A percentile compares a stretch with the other conserved stretches of the same genome.
Conservation (phyloP, 768 basidiomycete species). For the Tricholoma terreum region DNA sequence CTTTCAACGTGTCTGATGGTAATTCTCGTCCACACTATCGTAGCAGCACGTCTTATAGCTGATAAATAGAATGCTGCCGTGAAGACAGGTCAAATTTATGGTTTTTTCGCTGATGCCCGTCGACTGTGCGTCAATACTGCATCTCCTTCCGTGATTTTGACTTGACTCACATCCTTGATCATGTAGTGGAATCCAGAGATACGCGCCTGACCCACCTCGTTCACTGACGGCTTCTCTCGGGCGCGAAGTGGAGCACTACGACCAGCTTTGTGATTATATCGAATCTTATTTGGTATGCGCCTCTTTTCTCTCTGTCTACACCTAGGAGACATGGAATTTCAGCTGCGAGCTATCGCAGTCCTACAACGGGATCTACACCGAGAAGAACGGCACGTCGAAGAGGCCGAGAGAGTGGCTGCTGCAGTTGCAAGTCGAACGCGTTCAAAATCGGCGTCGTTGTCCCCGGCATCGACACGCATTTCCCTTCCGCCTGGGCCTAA, state of each 20-base stretch:
- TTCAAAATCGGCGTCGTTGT: conserved; percentile 22
- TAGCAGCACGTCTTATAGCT: conserved; percentile 10
- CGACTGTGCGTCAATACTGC: conserved; percentile 49
- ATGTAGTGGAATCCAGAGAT: conserved; percentile 53
- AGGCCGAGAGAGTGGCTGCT: conserved; percentile 30
- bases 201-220: conserved; percentile 61
- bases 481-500: conserved; percentile 8
- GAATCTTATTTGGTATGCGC: conserved; percentile 65
- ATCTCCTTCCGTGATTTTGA: not conserved
- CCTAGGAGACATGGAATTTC: not conserved
- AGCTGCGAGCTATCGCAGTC: conserved; percentile 72
- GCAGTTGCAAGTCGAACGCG: conserved; percentile 24
- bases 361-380: conserved; percentile 66
- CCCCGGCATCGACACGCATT: conserved; percentile 21
- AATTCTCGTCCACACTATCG: conserved; percentile 7
- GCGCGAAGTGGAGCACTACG: conserved; percentile 73
- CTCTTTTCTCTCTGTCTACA: not conserved
- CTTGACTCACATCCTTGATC: conserved; percentile 1
- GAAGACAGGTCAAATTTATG: conserved; percentile 69
- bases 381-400: conserved; percentile 54
- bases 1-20: conserved; percentile 60
- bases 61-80: conserved; percentile 53
- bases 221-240: conserved; percentile 63
- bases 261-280: conserved; percentile 75
- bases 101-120: conserved; percentile 62